Conservation (phyloP, 2,329 filamentous ascomycete genomes). For the Fusarium concolor region DNA sequence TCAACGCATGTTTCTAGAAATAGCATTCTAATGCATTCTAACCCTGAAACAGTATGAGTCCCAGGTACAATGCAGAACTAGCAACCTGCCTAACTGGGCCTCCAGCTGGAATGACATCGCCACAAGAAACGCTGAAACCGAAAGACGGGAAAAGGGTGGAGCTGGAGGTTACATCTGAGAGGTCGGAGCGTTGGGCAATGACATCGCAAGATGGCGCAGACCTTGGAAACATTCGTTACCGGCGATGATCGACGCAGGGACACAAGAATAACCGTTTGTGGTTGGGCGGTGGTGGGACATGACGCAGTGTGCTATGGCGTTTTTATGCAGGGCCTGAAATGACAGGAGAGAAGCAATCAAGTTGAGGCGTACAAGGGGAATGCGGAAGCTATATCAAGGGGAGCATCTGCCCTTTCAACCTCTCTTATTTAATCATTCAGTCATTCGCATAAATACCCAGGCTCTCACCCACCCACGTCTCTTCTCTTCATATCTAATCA, state of each 20-base stretch:
- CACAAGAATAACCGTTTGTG: not conserved
- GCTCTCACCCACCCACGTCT: not conserved
- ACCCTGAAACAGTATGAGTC: not conserved
- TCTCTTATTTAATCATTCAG: not conserved
- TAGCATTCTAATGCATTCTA: constrained; percentile 1
- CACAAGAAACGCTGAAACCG: constrained; percentile 18
- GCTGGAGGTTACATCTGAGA: not conserved
- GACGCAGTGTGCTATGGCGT: constrained; percentile 20
- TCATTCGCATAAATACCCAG: not conserved
- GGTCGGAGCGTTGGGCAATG: constrained; percentile 17
- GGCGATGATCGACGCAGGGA: constrained; percentile 23
- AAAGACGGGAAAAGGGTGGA: not conserved
- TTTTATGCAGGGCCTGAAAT: constrained; percentile 21
- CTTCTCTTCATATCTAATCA: not conserved
- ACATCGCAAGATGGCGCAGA: constrained; percentile 36
- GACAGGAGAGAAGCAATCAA: constrained; percentile 15
- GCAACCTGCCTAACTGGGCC: not conserved
- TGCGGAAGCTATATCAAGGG: constrained; percentile 27
- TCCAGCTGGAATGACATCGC: constrained; percentile 20
- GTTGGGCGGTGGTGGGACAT: constrained; percentile 7
- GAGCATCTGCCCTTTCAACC: constrained; percentile 5
- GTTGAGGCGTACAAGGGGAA: constrained; percentile 8
- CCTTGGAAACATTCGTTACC: not conserved
- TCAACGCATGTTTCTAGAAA: constrained; percentile 15
- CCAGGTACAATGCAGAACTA: not conserved